Base-by-base conservation (phyloP, 2,329 filamentous ascomycete species). In the Colletotrichum viniferum region DNA sequence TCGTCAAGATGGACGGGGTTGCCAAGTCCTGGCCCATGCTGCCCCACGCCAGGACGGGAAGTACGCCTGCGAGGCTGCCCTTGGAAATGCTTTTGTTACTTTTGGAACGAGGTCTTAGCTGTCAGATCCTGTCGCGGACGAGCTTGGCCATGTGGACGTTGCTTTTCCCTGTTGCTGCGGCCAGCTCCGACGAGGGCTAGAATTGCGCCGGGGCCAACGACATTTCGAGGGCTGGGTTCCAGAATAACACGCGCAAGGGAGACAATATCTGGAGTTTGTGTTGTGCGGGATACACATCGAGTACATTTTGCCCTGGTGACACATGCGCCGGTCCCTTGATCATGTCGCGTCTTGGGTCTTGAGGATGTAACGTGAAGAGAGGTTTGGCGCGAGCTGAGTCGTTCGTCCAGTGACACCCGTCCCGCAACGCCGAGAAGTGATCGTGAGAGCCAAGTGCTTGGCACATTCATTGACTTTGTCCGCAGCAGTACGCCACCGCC, bases 401-500 rank as follows among this genome's bases (percentile, higher is more conserved):
- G 73, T 76, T 73, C 69, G 48, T 69, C 70, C 64, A 73, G 73
- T 73, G 24, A 55, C 73, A 76, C 73, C 30, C 43, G 67, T 77
- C 72, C 75, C 72, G 63, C 68, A 74, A 72, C 60, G 68, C 72
- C 73, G 58, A 68, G 72, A 68, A 36, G 34, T 67, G 63, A 75
- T 72, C 63, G 75, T 43, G 72, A 67, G 75, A 68, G 72, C 72
- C 67, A 75, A 71, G 72, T 66, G 30, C 74, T 76, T 74, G 66
- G 71, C 71, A 56, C 28, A 67, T 48, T 68, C 67, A 48, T 64
- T 68, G 34, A 60, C 67, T 64, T 68, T 70, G 32, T n/a, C 6
- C 65, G 62, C 58, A 60, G 62, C 36, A 18, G 38, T 14, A 61
- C 30, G 28, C 30, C 43, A 56, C 52, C 30, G 34, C 34, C 71